Base-by-base conservation (phyloP, 139 green algal genomes). In the Chara braunii region DNA sequence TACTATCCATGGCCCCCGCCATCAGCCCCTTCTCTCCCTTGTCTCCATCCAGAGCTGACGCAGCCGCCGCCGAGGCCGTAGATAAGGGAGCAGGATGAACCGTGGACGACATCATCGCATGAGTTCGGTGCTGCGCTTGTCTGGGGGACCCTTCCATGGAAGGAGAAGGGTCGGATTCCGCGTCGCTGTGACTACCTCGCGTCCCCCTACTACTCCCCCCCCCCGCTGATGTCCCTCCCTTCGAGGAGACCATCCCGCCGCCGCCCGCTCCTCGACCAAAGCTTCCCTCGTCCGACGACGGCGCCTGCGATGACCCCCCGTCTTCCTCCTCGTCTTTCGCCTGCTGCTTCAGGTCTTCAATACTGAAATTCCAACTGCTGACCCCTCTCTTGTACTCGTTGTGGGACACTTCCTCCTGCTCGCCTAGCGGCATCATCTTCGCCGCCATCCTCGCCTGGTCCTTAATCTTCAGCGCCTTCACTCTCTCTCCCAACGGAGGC, bases 321-420 rank as follows among this genome's bases (percentile, higher is more conserved):
- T 48, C 18, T 48, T 81, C 86, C 8, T n/a, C n/a, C n/a, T n/a
- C n/a, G n/a, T n/a, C n/a, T n/a, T n/a, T n/a, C n/a, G 91, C 90
- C 42, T 86, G 79, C 43, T 73, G 74, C 75, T 94, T 95, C 31
- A 97, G 72, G 23, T 84, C 85, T 2, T 73, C 74, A 48, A 97
- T 70, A 74, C 96, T 85, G 68, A 97, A 96, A 71, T 96, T 94
- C 91, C 91, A 97, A 22, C 69, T 76, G 44, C 58, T 84, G 0
- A 97, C 85, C 5, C 91, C 91, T 43, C 75, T 67, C 8, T 78
- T 68, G 50, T 73, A 77, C 59, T 81, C 66, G 9, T 72, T 51
- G 26, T 72, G 43, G 4, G 58, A 75, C 6, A 33, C 4, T 40
- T 72, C 67, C 37, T 75, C 58, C 57, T 72, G 35, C 67, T 45